Percentiles rank a stretch among this genome's conserved stretches.
phyloP scores from a whole-genome alignment of 179 eudicot genomes.

The Amaranthus tricolor region DNA sequence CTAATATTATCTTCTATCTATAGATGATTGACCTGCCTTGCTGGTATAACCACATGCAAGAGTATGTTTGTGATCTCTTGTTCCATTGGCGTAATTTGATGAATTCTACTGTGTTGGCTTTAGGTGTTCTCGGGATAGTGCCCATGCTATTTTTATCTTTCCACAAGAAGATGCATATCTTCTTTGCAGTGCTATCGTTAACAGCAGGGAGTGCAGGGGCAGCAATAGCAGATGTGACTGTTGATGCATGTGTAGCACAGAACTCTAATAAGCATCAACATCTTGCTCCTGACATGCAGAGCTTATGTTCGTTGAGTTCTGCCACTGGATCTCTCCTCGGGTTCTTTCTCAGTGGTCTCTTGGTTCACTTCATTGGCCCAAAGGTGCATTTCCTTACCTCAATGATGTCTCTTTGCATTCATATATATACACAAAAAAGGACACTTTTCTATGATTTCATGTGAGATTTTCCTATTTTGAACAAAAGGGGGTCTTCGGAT shows the following conservation, averaged over 20 bases:
- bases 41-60: neutral
- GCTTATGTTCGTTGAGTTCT: constrained; percentile 73
- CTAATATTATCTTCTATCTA: neutral
- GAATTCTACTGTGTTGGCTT: constrained; percentile 13
- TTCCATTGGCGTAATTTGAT: neutral
- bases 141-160: constrained; percentile 71
- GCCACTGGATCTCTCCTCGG: constrained; percentile 76
- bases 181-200: constrained; percentile 60
- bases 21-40: neutral
- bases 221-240: constrained; percentile 89
- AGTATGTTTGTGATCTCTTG: neutral
- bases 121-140: constrained; percentile 66
- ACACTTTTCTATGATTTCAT: neutral
- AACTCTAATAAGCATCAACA: constrained; percentile 58
- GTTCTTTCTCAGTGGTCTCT: constrained; percentile 72
- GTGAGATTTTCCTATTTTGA: constrained; percentile 16
- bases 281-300: constrained; percentile 87
- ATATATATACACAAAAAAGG: no score
- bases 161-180: constrained; percentile 57
- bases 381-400: constrained; percentile 38
- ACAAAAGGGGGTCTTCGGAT: constrained; percentile 75
- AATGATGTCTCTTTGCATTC: neutral
- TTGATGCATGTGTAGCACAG: constrained; percentile 93
- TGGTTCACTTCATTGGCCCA: constrained; percentile 79
- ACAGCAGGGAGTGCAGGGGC: constrained; percentile 60